Percentiles rank a stretch among this genome's conserved stretches.
These are phyloP conservation scores for Tuctoria greenei DNA, from an alignment of 176 grass and related monocot genomes.

Conservation along the genomic window DNA sequence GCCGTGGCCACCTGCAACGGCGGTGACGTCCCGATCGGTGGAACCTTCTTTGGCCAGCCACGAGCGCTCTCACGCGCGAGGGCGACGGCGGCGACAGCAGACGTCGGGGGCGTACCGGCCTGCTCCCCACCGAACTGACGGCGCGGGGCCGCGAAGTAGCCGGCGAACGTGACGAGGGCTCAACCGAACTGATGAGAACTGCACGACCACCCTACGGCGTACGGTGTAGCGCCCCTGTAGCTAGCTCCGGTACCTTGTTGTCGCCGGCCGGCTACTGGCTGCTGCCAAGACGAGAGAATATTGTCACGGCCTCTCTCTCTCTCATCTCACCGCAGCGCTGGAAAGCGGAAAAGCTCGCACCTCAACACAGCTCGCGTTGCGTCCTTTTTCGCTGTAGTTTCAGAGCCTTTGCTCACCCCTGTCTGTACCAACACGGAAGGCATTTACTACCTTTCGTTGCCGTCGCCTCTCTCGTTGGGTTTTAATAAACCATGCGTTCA, in stretches of 20 bases:
- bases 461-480: neutral
- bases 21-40: conserved; percentile 38
- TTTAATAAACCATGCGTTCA: neutral
- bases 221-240: neutral
- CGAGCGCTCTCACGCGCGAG: neutral
- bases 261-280: neutral
- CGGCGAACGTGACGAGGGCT: neutral
- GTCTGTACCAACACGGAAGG: neutral
- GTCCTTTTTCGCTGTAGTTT: conserved; percentile 14
- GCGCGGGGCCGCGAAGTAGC: conserved; percentile 16
- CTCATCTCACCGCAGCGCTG: conserved; percentile 7
- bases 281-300: neutral
- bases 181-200: neutral
- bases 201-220: neutral
- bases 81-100: neutral
- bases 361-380: neutral
- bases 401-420: neutral
- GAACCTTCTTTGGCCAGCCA: neutral
- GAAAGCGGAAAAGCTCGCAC: conserved; percentile 14
- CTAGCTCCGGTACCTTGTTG: neutral
- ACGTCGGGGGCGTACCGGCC: neutral
- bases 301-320: neutral
- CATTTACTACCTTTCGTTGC: neutral
- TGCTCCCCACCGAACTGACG: conserved; percentile 21
- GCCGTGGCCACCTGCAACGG: neutral